Base-by-base conservation (phyloP, 352 stramenopile species). In the Achlya hypogyna region DNA sequence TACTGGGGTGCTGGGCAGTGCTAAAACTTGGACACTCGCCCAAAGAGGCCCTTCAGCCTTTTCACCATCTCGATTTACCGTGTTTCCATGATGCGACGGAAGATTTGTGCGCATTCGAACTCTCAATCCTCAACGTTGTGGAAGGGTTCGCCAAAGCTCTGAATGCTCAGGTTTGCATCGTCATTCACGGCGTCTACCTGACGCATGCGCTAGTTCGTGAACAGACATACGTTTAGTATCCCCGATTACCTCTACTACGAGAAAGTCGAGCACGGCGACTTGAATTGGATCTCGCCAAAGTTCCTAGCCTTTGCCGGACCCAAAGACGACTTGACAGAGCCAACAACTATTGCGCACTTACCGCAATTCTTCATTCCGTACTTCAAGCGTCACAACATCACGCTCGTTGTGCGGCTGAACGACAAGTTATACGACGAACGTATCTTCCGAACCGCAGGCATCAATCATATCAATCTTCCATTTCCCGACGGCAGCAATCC, bases 191-290 rank as follows among this genome's bases (percentile, higher is more conserved):
- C n/a, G n/a, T n/a, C n/a, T n/a, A n/a, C n/a, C n/a, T n/a, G n/a
- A 29, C 28, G 42, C 23, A 45, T 63, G 23, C 1, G 49, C 27
- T 52, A 67, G 60, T 67, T 58, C 60, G 47, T 22, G 5, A 32
- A 8, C 20, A 18, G 45, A 28, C 5, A 42, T 22, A 16, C 38
- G 29, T 98, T 98, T 71, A 74, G 96, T 71, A 45, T 93, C 3
- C 72, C 84, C 29, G 83, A 95, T 70, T 98, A 98, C 71, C 88
- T 97, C 70, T 75, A 96, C 70, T 97, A 89, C 74, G 91, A 97
- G 74, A 78, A 93, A 78, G 86, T 96, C 5, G 80, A 87, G 69
- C 87, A 97, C 72, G 93, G 93, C 32, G 91, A 98, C 78, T 72
- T 97, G 53, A 98, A 98, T 74, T 98, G 91, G 91, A 54, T 69